Evolutionary conservation across 345 rosid genomes (phyloP).

Genomic region (Euphorbia tirucalli): DNA sequence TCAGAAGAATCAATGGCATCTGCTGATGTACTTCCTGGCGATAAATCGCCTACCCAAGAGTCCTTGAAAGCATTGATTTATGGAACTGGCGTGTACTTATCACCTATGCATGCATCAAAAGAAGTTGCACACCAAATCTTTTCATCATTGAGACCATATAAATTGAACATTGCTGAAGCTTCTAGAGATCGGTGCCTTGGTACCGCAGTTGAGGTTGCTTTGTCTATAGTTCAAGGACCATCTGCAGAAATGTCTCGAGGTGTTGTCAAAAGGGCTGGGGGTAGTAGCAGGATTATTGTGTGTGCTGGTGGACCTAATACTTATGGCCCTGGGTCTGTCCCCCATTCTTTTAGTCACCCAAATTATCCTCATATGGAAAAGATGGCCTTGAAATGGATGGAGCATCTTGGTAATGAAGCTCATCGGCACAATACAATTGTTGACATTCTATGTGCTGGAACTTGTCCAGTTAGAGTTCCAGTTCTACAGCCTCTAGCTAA

Average conservation of each 20-base stretch:
- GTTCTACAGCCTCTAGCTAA: conserved; percentile 87
- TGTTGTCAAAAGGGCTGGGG: conserved; percentile 83
- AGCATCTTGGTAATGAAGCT: conserved; percentile 76
- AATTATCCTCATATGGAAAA: conserved; percentile 87
- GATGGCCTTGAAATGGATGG: conserved; percentile 84
- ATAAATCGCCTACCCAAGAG: conserved; percentile 67
- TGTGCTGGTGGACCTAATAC: conserved; percentile 97
- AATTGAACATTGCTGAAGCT: conserved; percentile 66
- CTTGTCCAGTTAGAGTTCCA: conserved; percentile 89
- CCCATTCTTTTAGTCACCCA: conserved; percentile 79
- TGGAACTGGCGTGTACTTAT: conserved; percentile 88
- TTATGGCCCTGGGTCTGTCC: conserved; percentile 90
- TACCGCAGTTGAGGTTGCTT: conserved; percentile 86
- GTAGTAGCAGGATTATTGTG: conserved; percentile 78
- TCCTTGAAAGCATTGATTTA: conserved; percentile 80
- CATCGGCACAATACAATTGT: conserved; percentile 68
- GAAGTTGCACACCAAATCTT: conserved; percentile 86
- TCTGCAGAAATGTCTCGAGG: conserved; percentile 88
- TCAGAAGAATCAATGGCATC: conserved; percentile 91
- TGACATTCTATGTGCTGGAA: conserved; percentile 96
- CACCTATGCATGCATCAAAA: conserved; percentile 93
- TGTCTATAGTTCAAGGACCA: conserved; percentile 87
- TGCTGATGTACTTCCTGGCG: conserved; percentile 96
- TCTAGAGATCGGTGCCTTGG: conserved; percentile 93
- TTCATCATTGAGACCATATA: conserved; percentile 88